Percentiles rank a stretch among this genome's conserved stretches.
These are phyloP conservation scores for Lactifluus volemus DNA, from an alignment of 768 basidiomycete species.

Conservation along the genomic window DNA sequence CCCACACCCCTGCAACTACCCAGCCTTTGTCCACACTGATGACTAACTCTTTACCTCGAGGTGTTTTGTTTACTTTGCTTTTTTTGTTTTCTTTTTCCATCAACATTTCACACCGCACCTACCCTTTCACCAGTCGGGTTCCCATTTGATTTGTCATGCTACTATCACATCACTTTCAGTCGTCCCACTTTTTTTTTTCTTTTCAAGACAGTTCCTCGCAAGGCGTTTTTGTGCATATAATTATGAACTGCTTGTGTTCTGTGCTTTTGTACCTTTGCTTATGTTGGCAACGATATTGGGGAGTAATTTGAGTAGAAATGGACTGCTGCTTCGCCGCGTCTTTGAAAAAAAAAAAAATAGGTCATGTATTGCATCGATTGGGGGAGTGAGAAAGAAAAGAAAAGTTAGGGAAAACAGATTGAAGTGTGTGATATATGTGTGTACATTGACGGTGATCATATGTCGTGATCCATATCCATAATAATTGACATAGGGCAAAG, in stretches of 20 bases:
- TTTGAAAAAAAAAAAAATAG: not conserved
- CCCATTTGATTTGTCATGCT: not conserved
- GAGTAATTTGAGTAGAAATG: not conserved
- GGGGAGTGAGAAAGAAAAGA: not conserved
- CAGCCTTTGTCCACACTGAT: not conserved
- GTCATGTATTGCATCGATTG: not conserved
- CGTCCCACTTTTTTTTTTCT: not conserved
- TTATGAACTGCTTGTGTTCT: conserved; percentile 19
- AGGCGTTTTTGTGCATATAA: conserved; percentile 11
- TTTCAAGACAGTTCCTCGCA: no score
- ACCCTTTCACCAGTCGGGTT: not conserved
- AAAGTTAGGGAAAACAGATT: not conserved
- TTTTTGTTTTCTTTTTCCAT: not conserved
- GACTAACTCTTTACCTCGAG: not conserved
- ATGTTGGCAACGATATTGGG: conserved; percentile 1
- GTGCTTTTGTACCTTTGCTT: conserved; percentile 17
- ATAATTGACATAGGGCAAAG: not conserved
- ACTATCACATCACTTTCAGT: not conserved
- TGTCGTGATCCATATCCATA: not conserved
- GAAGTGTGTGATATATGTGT: not conserved
- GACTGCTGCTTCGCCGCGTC: not conserved
- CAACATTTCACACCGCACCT: not conserved
- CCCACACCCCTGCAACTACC: not conserved
- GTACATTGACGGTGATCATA: not conserved
- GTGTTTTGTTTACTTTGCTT: not conserved